Evolutionary conservation across 805 yeast genomes (phyloP), one percentile per base, ranked within the genome.

Genomic region (Scheffersomyces amazonensis): DNA sequence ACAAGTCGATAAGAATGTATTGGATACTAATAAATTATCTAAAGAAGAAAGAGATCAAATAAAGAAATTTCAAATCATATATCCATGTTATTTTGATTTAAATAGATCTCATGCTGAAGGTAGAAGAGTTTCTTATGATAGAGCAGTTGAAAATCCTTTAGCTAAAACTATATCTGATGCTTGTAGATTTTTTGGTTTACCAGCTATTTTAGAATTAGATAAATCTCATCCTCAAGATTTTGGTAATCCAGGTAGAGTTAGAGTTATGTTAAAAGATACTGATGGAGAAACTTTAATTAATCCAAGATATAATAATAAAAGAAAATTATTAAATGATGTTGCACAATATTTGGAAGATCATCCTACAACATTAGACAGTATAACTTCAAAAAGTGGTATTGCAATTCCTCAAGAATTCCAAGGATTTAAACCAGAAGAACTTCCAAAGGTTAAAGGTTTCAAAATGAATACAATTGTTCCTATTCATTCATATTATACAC

Each of bases 161-260:
- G 97, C 96, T 1, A 81, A 81, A 53, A 79, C 85, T 4, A 73
- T 91, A 16, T 75, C 83, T 9, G 95, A 88, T 50, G 97, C 96
- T 15, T 73, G 73, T 72, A 54, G 69, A 21, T 41, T 39, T n/a
- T 47, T 66, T 37, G 48, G 54, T 20, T 43, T 69, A 29, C 71
- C 71, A 2, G 66, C 70, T 2, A 68, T 83, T 31, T 70, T 81
- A 41, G 93, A 87, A 62, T 80, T 91, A 43, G 87, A 84, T 42
- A 93, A 89, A 65, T 62, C 84, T 1, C 99, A 91, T 63, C 98
- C 98, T 10, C 96, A 90, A 60, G 98, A 91, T 63, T 93, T 83
- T 75, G 95, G 98, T 48, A 91, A 91, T 56, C 95, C 97, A 4
- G 99, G 99, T n/a, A 75, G 98, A 53, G 90, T 93, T 24, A 78